These are phyloP conservation scores for Dryas integrifolia DNA, from an alignment of 331 rosid genomes.

Conservation along the genomic window DNA sequence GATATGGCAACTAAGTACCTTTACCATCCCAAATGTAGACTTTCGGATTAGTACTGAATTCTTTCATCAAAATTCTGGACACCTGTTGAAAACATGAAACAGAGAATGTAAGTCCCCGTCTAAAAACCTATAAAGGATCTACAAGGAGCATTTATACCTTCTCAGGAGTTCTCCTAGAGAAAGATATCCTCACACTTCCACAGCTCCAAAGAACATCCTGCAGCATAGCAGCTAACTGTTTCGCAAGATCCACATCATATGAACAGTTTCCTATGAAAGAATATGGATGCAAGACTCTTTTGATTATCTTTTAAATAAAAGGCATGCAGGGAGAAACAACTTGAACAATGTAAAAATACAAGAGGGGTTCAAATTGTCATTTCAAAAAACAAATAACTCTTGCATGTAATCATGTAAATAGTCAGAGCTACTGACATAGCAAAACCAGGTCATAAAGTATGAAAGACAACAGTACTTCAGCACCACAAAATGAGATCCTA, in stretches of 20 bases:
- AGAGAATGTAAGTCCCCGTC: slow-evolving; percentile 10
- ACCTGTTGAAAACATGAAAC: slow-evolving; percentile 43
- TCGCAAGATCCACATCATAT: slow-evolving; percentile 63
- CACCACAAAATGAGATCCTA: background rate
- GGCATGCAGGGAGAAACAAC: background rate
- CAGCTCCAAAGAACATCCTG: slow-evolving; percentile 87
- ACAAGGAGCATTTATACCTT: slow-evolving; percentile 45
- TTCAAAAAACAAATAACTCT: slow-evolving; percentile 2
- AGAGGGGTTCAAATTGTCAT: background rate
- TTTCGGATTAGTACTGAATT: slow-evolving; percentile 63
- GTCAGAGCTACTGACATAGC: background rate
- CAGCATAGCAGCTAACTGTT: slow-evolving; percentile 57
- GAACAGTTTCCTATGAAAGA: slow-evolving; percentile 58
- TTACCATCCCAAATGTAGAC: slow-evolving; percentile 85
- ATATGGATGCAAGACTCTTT: background rate
- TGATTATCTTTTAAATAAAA: slow-evolving; percentile 12
- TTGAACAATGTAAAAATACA: background rate
- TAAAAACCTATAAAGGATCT: slow-evolving; percentile 8
- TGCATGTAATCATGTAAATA: background rate
- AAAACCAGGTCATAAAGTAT: background rate
- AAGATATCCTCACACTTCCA: slow-evolving; percentile 75
- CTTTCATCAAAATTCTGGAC: slow-evolving; percentile 51
- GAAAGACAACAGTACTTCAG: background rate
- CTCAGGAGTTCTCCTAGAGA: slow-evolving; percentile 83
- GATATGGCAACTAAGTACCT: slow-evolving; percentile 51